Evolutionary conservation across 2,329 filamentous ascomycete species (phyloP).

Genomic region (Chaetomiaceae sp.): DNA sequence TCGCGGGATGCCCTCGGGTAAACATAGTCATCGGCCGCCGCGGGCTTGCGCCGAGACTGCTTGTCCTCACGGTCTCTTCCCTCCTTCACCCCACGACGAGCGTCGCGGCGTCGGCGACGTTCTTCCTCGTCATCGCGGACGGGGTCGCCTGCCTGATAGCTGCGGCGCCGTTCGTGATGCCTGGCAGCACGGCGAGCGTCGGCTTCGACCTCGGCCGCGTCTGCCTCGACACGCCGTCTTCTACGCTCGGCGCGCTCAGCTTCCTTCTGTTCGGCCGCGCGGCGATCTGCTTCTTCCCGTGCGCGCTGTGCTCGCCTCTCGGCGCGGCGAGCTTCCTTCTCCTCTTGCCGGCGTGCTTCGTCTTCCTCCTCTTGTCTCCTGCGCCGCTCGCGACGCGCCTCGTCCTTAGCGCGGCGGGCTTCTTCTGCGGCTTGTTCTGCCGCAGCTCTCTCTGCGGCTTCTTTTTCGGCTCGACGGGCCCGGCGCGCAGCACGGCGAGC

Average conservation of each 20-base stretch:
- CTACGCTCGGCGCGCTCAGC: constrained; percentile 44
- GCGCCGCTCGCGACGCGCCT: constrained; percentile 50
- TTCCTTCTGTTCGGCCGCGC: constrained; percentile 43
- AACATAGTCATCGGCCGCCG: constrained; percentile 41
- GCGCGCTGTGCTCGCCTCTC: constrained; percentile 47
- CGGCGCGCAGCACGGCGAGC: constrained; percentile 51
- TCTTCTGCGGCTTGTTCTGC: constrained; percentile 51
- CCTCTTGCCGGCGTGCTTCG: constrained; percentile 49
- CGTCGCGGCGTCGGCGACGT: constrained; percentile 50
- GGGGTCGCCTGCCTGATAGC: constrained; percentile 31
- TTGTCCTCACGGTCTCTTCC: constrained; percentile 36
- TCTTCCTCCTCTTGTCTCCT: constrained; percentile 53
- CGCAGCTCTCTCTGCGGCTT: constrained; percentile 40
- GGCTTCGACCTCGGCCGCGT: constrained; percentile 43
- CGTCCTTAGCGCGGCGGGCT: constrained; percentile 52
- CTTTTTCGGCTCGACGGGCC: constrained; percentile 52
- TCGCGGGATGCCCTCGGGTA: constrained; percentile 39
- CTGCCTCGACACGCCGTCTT: constrained; percentile 44
- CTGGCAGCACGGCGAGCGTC: constrained; percentile 43
- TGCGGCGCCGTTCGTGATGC: constrained; percentile 43
- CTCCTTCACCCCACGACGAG: constrained; percentile 41
- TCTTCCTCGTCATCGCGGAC: constrained; percentile 48
- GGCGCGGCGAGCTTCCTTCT: constrained; percentile 54
- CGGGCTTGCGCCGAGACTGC: constrained; percentile 39
- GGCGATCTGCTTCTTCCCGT: constrained; percentile 47